These are phyloP conservation scores for Ophiobolus disseminans DNA, from an alignment of 2,329 filamentous ascomycete species.

Conservation along the genomic window DNA sequence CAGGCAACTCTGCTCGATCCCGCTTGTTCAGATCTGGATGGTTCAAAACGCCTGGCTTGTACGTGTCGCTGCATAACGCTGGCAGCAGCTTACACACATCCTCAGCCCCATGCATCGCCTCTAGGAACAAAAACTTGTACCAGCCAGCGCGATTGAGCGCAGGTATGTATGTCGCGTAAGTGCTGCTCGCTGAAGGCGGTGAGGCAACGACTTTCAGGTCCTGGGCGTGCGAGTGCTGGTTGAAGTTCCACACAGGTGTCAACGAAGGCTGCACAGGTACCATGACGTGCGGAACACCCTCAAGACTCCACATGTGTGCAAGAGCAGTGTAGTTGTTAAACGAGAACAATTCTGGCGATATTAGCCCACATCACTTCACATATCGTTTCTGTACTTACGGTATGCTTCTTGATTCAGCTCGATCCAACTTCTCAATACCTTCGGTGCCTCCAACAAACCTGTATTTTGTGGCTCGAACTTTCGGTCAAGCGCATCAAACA, in stretches of 20 bases:
- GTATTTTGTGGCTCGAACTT: constrained; percentile 46
- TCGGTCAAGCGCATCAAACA: constrained; percentile 44
- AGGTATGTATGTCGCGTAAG: constrained; percentile 39
- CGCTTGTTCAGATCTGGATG: constrained; percentile 43
- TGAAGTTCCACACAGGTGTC: constrained; percentile 40
- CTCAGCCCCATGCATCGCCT: constrained; percentile 36
- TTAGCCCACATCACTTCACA: not conserved
- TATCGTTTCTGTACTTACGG: constrained; percentile 25
- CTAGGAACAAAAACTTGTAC: constrained; percentile 47
- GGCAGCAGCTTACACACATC: constrained; percentile 36
- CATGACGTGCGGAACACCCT: constrained; percentile 45
- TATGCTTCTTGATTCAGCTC: constrained; percentile 36
- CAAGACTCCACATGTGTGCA: constrained; percentile 41
- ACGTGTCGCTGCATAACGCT: constrained; percentile 38
- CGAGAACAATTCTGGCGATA: constrained; percentile 32
- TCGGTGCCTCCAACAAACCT: constrained; percentile 43
- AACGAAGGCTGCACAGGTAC: constrained; percentile 38
- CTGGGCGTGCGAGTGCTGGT: constrained; percentile 30
- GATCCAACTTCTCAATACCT: constrained; percentile 42
- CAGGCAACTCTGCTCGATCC: constrained; percentile 31
- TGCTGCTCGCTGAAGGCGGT: constrained; percentile 9
- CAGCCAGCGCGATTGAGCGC: constrained; percentile 46
- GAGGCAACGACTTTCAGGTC: constrained; percentile 28
- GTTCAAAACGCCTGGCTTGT: constrained; percentile 39
- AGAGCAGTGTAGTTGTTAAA: constrained; percentile 40